Evolutionary conservation across 2,329 filamentous ascomycete species (phyloP), one percentile per base, ranked within the genome.

Genomic region (Penicillium griseofulvum): DNA sequence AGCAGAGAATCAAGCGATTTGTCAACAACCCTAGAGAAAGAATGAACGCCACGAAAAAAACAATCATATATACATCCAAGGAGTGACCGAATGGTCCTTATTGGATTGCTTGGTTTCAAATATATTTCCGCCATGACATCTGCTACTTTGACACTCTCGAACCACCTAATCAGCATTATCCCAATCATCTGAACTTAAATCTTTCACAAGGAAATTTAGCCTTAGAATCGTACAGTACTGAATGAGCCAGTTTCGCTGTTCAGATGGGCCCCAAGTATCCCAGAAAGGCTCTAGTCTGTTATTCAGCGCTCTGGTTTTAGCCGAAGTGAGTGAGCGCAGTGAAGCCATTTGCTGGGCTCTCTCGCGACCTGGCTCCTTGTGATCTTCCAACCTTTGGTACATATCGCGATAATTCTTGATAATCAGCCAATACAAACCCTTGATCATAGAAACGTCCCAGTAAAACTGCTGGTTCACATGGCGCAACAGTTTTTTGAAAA

Each of bases 391-490:
- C 10, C 37, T 50, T 22, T 33, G 17, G 22, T 42, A 31, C n/a
- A 14, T 14, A 34, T 50, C 48, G 22, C 28, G 26, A 31, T 50
- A 42, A 11, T 12, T 29, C 37, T 50, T 50, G 19, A 50, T 42
- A 24, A 50, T 41, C 17, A 50, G n/a, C 48, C 48, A 50, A 17
- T 50, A 42, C 11, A 50, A 22, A 10, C 39, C 36, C 48, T 50
- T 50, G 14, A 50, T 22, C 5, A 42, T 39, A 29, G 28, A n/a
- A 12, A 42, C 16, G 26, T 50, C 37, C 22, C 9, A 22, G 14
- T 31, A 50, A 19, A 50, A n/a, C 14, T 34, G 28, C 1, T 6
- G 26, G 8, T 39, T 19, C 10, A 22, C 48, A 42, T 50, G 39
- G n/a, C 28, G 38, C 19, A 41, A 34, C 22, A 50, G 22, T 28